Base-by-base conservation (phyloP, 768 basidiomycete species). In the Holtermanniella nyarrowii region DNA sequence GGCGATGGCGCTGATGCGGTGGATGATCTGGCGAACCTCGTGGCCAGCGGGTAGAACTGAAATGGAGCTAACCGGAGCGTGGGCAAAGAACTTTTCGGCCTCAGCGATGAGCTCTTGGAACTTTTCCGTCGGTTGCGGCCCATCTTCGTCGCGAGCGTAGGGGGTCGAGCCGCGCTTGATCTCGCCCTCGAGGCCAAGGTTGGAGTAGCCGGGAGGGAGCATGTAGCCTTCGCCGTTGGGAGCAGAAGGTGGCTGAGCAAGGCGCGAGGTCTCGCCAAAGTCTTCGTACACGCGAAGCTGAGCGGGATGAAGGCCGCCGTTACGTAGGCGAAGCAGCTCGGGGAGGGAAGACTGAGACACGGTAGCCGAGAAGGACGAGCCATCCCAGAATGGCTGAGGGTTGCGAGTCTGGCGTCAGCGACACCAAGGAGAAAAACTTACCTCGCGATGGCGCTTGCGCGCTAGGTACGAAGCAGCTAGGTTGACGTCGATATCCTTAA, bases 201-300 rank as follows among this genome's bases (percentile, higher is more conserved):
- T 52, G 23, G 51, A 26, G 23, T 59, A 55, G 4, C 47, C 46
- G 24, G 47, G 42, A 11, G 50, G 48, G 13, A 53, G 47, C 50
- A 62, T 54, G 26, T 50, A 44, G 23, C 55, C 55, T 14, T 54
- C 59, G 4, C 61, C 61, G 43, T 63, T 66, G 23, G 24, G 4
- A 26, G 20, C 16, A 7, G 54, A 23, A 47, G 40, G 31, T 22
- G 21, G 39, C 26, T 50, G 52, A 84, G 31, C 79, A 70, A 57
- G 75, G 76, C 82, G 54, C 10, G 57, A 44, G 51, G 57, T 66
- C 50, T 62, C 56, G 81, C 88, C 84, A 58, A 99, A 97, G 67
- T 99, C 95, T 60, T 96, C 90, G 72, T 99, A 99, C 11, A 99
- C 89, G 44, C 80, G 79, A 27, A 82, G 73, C 71, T 99, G 95